Evolutionary conservation across 805 yeast species (phyloP), one percentile per base, ranked within the genome.

Genomic region (Schwanniomyces occidentalis): DNA sequence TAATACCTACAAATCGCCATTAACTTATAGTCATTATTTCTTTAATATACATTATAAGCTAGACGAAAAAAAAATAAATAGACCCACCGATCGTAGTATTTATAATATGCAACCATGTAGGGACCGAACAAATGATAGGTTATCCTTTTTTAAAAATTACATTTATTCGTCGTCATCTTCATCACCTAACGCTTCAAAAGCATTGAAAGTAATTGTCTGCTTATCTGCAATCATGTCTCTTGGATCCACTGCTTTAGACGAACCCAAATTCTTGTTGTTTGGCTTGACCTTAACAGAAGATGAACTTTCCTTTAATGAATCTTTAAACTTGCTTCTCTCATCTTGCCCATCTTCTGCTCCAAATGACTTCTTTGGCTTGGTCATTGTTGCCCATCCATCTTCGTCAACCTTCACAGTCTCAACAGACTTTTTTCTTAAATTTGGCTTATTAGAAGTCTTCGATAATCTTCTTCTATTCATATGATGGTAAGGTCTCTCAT

Each of bases 331-430:
- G 33, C 63, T 59, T 41, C 70, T 70, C 40, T 75, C 80, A 17
- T 69, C 77, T 17, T 47, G 65, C 27, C 58, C 72, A 13, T 69
- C 77, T 38, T 72, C 76, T 23, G 64, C 61, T 47, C 78, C 78
- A 39, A 75, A 70, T 9, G 73, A 64, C 39, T 68, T 68, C 48
- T 65, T 72, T 30, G 67, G 63, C 48, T 69, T 66, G 34, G 71
- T 63, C 44, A 75, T 62, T 15, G 91, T 82, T 38, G 84, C 84
- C 91, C 93, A 85, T 29, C 95, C 95, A 43, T 85, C 91, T 38
- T 80, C 84, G 54, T 85, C 95, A 22, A 82, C 75, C 40, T 66
- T 71, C 39, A 66, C 67, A 30, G 69, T 65, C 37, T 69, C 67
- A 37, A 65, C 73, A 38, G 73, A 66, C 61, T 75, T 74, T 54